phyloP scores from a whole-genome alignment of 805 yeast species.

The Barnettozyma botsteinii region DNA sequence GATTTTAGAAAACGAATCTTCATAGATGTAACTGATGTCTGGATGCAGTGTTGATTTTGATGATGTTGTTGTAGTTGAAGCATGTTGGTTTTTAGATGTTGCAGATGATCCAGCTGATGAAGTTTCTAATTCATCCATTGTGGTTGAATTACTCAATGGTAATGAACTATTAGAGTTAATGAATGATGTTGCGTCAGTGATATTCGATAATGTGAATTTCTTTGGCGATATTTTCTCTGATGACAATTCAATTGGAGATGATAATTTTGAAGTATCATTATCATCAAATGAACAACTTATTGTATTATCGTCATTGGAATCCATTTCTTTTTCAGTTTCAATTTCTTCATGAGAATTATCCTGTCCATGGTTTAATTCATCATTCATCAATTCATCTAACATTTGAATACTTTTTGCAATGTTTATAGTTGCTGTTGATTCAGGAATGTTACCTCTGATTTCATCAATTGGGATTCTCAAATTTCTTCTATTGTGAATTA shows the following conservation, averaged over 20 bases:
- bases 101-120: neutral
- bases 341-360: too few species aligned
- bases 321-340: constrained; percentile 11
- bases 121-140: constrained; percentile 1
- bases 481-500: constrained; percentile 12
- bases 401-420: constrained; percentile 33
- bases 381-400: constrained; percentile 29
- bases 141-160: constrained; percentile 12
- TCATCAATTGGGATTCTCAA: constrained; percentile 15
- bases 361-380: constrained; percentile 19
- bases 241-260: constrained; percentile 20
- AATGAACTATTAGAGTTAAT: constrained; percentile 22
- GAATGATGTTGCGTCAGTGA: constrained; percentile 22
- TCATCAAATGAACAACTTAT: constrained; percentile 10
- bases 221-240: constrained; percentile 6
- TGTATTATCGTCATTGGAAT: constrained; percentile 9
- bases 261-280: constrained; percentile 11
- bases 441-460: constrained; percentile 29
- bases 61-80: neutral
- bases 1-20: constrained; percentile 49
- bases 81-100: neutral
- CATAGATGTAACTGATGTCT: constrained; percentile 46
- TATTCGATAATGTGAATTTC: constrained; percentile 14
- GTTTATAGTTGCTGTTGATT: constrained; percentile 36
- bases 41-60: constrained; percentile 32